Base-by-base conservation (phyloP, 106 monocot species). In the Hemerocallis citrina region DNA sequence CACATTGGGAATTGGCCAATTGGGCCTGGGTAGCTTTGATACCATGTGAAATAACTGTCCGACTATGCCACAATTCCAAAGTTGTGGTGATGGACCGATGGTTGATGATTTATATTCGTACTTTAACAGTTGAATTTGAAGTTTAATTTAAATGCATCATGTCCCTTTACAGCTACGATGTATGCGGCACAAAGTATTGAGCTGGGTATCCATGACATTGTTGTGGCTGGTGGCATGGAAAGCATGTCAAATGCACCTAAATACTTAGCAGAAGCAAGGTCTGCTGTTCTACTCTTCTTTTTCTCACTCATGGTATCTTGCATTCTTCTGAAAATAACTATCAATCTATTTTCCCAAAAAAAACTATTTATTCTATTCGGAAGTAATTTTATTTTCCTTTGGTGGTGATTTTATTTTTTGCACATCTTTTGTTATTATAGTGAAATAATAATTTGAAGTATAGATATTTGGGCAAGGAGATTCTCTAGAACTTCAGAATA, bases 241-340 rank as follows among this genome's bases (percentile, higher is more conserved):
- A 93, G 93, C 79, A 89, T 93, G 89, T 93, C 89, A 55, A 93
- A 93, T 89, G 85, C 82, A 41, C 93, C 93, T 11, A 93, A 93
- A 70, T 93, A 93, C 70, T 42, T 93, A 16, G 72, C 68, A 45
- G 79, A 89, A 42, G 85, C 80, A 46, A 93, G 93, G 93, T 93
- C 56, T 16, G 61, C 36, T 41, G 59, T 37, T 37, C 20, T n/a
- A 57, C 58, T 27, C n/a, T 39, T 25, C 40, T 61, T 19, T 13
- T 58, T 58, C 7, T 1, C 8, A 0, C 11, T 28, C 6, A 22
- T 12, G 14, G 37, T n/a, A 32, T 4, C 6, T 2, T 51, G 54
- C 1, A 30, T 54, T 54, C 16, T 32, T 32, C 32, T 54, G 54
- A 54, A 16, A 57, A 8, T 1, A 22, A 55, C n/a, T 2, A 20